Base-by-base conservation (phyloP, 495 filamentous ascomycete genomes). In the Penicillium cinerascens region DNA sequence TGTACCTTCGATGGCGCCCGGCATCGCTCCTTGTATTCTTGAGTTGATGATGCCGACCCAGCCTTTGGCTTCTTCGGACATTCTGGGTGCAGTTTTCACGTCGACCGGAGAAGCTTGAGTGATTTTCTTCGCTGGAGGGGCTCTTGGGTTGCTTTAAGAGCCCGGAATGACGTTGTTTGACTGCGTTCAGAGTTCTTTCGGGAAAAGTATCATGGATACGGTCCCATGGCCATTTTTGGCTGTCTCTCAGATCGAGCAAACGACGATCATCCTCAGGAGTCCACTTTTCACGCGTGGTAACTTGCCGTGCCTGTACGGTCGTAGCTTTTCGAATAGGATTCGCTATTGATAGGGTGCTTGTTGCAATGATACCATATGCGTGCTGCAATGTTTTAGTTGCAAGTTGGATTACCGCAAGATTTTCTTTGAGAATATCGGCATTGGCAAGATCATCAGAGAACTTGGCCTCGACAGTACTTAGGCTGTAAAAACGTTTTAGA, bases 341-440 rank as follows among this genome's bases (percentile, higher is more conserved):
- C 29, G 11, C 41, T 25, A 22, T 20, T 47, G 7, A 15, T 47
- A 21, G 36, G 11, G 44, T 38, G 13, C 29, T 47, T 47, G 16
- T 47, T 23, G 44, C 29, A 25, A 47, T 37, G 7, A 47, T 47
- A 38, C 44, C 27, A 17, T 47, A 47, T 15, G 16, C 29, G 17
- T 47, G 27, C 29, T 47, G 11, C 36, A 47, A 18, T 18, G 16
- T 36, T 23, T 47, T 47, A 15, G 33, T 47, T 36, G 27, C 7
- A 37, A 47, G 33, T 18, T 47, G 44, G 36, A 47, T 6, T 18
- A 47, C 44, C 29, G 29, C 18, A 11, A 47, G 29, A 37, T 47
- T 47, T 38, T 47, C 44, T 47, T 47, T 37, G 29, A 47, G 44
- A 23, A 47, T 37, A 47, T 47, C 44, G 4, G 27, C 17, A 47